Evolutionary conservation across 371 early-diverging fungal genomes (phyloP).

Genomic region (Mortierella sp.): DNA sequence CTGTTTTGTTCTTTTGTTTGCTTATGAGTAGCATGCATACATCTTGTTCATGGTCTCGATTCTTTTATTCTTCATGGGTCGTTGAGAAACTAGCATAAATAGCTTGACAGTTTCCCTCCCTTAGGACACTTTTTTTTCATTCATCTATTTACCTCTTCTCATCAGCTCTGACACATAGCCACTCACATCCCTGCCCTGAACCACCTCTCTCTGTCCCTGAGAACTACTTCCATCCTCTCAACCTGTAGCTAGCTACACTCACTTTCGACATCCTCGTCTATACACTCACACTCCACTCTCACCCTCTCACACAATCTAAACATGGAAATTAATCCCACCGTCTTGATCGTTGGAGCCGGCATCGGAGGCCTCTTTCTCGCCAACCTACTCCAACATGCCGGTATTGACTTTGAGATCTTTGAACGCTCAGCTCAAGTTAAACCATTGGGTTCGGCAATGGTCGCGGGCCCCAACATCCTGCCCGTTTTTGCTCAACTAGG

Average conservation of each 20-base stretch:
- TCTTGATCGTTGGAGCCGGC: conserved; percentile 45
- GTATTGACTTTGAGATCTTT: conserved; percentile 45
- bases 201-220: not conserved
- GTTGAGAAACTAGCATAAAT: not conserved
- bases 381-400: conserved; percentile 33
- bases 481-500: conserved; percentile 47
- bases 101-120: not conserved
- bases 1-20: not conserved
- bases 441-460: conserved; percentile 42
- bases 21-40: not conserved
- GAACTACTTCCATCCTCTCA: not conserved
- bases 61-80: not conserved
- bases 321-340: conserved; percentile 30
- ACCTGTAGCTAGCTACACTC: not conserved
- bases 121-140: not conserved
- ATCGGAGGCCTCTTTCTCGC: conserved; percentile 45
- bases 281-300: not conserved
- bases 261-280: not conserved
- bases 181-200: conserved; percentile 1
- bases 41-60: not conserved
- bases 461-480: conserved; percentile 34
- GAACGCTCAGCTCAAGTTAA: conserved; percentile 30
- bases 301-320: not conserved
- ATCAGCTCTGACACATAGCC: not conserved
- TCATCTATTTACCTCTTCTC: not conserved